Base-by-base conservation (phyloP, 2,329 filamentous ascomycete species). In the Acarospora socialis region DNA sequence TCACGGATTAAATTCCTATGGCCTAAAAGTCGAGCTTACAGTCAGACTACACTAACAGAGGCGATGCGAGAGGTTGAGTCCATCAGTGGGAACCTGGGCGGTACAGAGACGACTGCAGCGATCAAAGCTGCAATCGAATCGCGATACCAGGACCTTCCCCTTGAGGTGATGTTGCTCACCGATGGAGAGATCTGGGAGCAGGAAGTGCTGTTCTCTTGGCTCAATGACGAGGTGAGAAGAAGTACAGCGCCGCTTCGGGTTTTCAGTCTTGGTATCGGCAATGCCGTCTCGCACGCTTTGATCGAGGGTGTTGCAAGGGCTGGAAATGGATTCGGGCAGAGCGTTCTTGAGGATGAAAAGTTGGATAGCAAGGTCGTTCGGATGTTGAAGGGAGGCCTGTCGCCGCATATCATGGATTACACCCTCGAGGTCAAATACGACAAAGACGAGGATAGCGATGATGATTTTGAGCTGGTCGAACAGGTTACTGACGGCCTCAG, bases 381-480 rank as follows among this genome's bases (percentile, higher is more conserved):
- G 2, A 83, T 84, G 78, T 58, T 84, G 35, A 81, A 79, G 46
- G 77, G 69, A 0, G 71, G 76, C 0, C 52, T 83, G 13, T 71
- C 68, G 2, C 74, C 76, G 0, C 76, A 81, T 39, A 59, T 80
- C 26, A 64, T 55, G 10, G 66, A 81, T 45, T 80, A 75, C 45
- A 63, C 59, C 0, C 54, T 82, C 2, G 70, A 77, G 44, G 54
- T 81, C 38, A 67, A 71, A 33, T 81, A 78, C 42, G 46, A 46
- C n/a, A 17, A 40, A 6, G 38, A 43, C 2, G 47, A 56, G 2
- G 48, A 53, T 5, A 38, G 42, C 6, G 49, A 54, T 6, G 66
- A 72, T 9, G 72, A 71, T 12, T 78, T 73, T 37, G 75, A 79
- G 46, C 48, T 78, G 3, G 52, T 81, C 5, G 69, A 79, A 33